These are phyloP conservation scores for Thraustochytrium sp. DNA, from an alignment of 352 stramenopile genomes.

Conservation along the genomic window DNA sequence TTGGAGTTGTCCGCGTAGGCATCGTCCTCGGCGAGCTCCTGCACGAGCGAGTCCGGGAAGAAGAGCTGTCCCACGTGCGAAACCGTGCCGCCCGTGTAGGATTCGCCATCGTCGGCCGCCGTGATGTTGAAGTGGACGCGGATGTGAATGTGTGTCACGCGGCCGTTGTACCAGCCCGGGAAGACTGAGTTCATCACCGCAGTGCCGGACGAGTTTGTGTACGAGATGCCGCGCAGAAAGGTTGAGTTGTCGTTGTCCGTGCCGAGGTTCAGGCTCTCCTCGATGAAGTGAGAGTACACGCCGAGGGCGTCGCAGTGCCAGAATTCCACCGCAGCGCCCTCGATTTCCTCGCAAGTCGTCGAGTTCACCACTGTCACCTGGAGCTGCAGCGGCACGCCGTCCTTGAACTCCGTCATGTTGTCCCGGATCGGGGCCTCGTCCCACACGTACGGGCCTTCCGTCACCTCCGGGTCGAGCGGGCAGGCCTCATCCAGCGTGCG, in stretches of 20 bases:
- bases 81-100: slow-evolving; percentile 8
- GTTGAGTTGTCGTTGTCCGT: background rate
- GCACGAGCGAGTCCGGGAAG: background rate
- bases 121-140: slow-evolving; percentile 24
- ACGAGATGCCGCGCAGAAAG: slow-evolving; percentile 4
- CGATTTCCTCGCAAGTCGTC: slow-evolving; percentile 21
- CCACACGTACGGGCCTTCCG: slow-evolving; percentile 10
- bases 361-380: background rate
- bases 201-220: background rate
- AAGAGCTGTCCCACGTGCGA: slow-evolving; percentile 32
- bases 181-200: background rate
- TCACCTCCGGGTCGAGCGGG: background rate
- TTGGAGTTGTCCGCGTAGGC: background rate
- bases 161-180: slow-evolving; percentile 26
- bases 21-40: background rate
- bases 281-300: slow-evolving; percentile 30
- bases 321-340: background rate
- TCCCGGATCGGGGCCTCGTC: background rate
- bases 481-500: background rate
- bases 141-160: slow-evolving; percentile 16
- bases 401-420: slow-evolving; percentile 7
- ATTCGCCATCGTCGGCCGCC: background rate
- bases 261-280: background rate
- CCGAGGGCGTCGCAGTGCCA: slow-evolving; percentile 31
- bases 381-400: slow-evolving; percentile 7